phyloP scores from a whole-genome alignment of 208 protist genomes.

The Trypanosoma avium region DNA sequence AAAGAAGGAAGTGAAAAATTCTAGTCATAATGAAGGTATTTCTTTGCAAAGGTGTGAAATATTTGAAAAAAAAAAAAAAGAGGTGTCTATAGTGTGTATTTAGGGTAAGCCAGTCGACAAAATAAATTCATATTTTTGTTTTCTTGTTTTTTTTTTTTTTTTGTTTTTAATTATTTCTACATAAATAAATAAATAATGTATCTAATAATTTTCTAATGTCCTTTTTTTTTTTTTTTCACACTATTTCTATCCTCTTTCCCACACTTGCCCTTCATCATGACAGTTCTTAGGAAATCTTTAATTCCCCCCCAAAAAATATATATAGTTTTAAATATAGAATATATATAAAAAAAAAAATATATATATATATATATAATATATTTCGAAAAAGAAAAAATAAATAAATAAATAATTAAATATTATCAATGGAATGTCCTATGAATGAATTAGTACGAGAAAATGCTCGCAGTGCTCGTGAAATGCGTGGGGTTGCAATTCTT shows the following conservation, averaged over 20 bases:
- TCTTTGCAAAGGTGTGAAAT: too few relatives aligned
- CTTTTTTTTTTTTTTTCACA: background rate
- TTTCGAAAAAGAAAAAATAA: slow-evolving; percentile 4
- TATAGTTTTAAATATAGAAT: too few relatives aligned
- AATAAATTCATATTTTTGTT: background rate
- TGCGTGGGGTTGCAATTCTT: slow-evolving; percentile 37
- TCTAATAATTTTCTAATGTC: slow-evolving; percentile 1
- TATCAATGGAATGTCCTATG: background rate
- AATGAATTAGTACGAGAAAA: slow-evolving; percentile 39
- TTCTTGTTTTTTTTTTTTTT: slow-evolving; percentile 6
- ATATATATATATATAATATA: background rate
- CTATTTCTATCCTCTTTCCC: slow-evolving; percentile 11
- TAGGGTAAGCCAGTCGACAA: too few relatives aligned
- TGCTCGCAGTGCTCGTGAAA: slow-evolving; percentile 33
- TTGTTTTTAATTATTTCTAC: slow-evolving; percentile 18
- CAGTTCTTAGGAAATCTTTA: too few relatives aligned
- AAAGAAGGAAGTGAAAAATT: background rate
- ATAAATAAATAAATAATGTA: too few relatives aligned
- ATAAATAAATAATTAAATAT: background rate
- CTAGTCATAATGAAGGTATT: too few relatives aligned
- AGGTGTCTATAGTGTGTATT: too few relatives aligned
- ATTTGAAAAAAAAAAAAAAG: too few relatives aligned
- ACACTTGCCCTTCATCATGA: too few relatives aligned
- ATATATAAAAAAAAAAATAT: background rate
- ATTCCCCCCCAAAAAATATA: too few relatives aligned